Conservation (phyloP, 805 yeast genomes). For the Lachancea sp. region DNA sequence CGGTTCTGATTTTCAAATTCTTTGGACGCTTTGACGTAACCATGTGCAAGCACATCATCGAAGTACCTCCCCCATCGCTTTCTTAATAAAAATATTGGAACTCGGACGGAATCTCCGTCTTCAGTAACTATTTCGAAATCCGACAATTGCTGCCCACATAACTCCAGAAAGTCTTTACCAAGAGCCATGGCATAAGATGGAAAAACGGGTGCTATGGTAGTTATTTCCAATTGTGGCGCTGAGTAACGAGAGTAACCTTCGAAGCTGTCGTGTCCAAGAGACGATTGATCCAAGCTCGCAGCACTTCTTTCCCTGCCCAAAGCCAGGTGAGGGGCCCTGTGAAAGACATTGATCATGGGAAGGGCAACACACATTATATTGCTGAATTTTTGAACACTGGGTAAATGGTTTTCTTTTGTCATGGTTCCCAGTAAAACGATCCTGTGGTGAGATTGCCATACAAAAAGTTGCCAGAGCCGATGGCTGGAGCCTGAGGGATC, state of each 20-base stretch:
- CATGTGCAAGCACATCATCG: conserved; percentile 52
- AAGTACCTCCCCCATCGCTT: conserved; percentile 77
- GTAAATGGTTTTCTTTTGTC: conserved; percentile 20
- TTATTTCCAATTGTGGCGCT: conserved; percentile 62
- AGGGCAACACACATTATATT: conserved; percentile 44
- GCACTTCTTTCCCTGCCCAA: conserved; percentile 2
- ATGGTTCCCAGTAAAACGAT: conserved; percentile 52
- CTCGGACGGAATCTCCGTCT: conserved; percentile 64
- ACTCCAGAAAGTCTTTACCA: conserved; percentile 67
- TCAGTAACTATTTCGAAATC: conserved; percentile 67
- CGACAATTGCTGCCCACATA: conserved; percentile 54
- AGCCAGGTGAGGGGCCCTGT: conserved; percentile 3
- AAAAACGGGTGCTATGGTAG: conserved; percentile 61
- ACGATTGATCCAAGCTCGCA: neutral
- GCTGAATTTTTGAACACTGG: conserved; percentile 40
- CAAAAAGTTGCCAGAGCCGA: conserved; percentile 59
- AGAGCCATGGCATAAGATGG: conserved; percentile 73
- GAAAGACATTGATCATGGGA: conserved; percentile 45
- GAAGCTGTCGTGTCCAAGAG: conserved; percentile 33
- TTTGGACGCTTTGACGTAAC: conserved; percentile 51
- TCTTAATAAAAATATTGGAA: conserved; percentile 53
- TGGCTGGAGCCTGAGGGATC: conserved; percentile 49
- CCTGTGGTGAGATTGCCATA: conserved; percentile 76
- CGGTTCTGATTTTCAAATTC: conserved; percentile 10
- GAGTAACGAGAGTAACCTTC: conserved; percentile 69